A percentile compares a stretch with the other conserved stretches of the same genome.
Conservation (phyloP, 129 eudicot species). For the Scalesia atractyloides region DNA sequence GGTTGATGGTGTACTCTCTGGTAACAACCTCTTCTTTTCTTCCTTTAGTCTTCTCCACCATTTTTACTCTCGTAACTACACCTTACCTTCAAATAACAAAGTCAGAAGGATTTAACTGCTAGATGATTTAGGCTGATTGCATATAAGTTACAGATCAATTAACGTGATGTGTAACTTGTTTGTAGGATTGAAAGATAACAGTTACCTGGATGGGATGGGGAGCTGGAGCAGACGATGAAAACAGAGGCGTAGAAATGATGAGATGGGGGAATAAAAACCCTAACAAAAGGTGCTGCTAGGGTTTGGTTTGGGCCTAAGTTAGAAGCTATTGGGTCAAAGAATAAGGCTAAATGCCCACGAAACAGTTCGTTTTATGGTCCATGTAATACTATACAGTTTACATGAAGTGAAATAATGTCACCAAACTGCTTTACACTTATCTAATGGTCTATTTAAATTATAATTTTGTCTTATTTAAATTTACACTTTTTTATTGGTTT, state of each 20-base stretch:
- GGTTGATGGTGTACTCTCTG: slow-evolving; percentile 78
- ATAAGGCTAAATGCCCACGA: neutral
- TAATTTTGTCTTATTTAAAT: no score
- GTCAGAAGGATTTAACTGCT: slow-evolving; percentile 6
- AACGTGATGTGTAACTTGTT: neutral
- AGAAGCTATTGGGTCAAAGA: neutral
- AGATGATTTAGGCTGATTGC: neutral
- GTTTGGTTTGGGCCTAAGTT: slow-evolving; percentile 30
- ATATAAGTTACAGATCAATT: neutral
- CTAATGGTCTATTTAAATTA: no score
- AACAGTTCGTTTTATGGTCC: neutral
- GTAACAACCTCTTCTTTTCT: slow-evolving; percentile 76
- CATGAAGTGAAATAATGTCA: no score
- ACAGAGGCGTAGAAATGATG: slow-evolving; percentile 34
- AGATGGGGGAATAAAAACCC: slow-evolving; percentile 22
- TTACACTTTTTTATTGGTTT: no score
- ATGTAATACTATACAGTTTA: no score
- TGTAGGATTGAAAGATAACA: neutral
- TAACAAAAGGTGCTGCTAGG: slow-evolving; percentile 16
- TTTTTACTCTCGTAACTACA: slow-evolving; percentile 30
- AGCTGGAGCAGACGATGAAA: slow-evolving; percentile 21
- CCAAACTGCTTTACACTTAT: no score
- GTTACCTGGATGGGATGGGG: slow-evolving; percentile 29
- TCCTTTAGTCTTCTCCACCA: slow-evolving; percentile 66
- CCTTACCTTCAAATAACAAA: slow-evolving; percentile 18